Base-by-base conservation (phyloP, 768 basidiomycete species). In the Chalciporus piperatus region DNA sequence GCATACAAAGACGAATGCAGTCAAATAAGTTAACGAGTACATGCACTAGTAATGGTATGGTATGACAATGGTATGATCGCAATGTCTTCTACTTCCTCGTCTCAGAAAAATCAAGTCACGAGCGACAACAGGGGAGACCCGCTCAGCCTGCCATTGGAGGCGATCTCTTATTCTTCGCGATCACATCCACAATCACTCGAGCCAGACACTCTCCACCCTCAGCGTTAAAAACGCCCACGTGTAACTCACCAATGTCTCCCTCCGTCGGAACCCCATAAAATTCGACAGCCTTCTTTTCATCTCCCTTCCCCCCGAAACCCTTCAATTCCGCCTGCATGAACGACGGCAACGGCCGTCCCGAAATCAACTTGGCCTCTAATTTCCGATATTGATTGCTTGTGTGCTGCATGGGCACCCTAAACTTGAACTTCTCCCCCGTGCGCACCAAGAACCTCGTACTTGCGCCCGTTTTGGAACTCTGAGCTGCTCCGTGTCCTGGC, bases 401-500 rank as follows among this genome's bases (percentile, higher is more conserved):
- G 30, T 59, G 52, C 35, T 60, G 69, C 41, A 84, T 65, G 22
- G 76, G 72, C 41, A 85, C 74, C 50, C 75, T 72, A 66, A 83
- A 84, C 57, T 73, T 76, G 74, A 86, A 85, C 54, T 67, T 73
- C 57, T 85, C 83, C 20, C 81, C 82, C 3, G 72, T 67, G 28
- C 83, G 76, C 28, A 80, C 75, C 51, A 85, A 62, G 58, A 80
- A 78, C 33, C 78, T 72, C 28, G 60, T 47, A 11, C 59, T 60
- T 41, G 45, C 25, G 50, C 50, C 46, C 19, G 57, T 50, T 53
- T 67, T 74, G 28, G 64, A 60, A 4, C 3, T n/a, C 35, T 20
- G 57, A 50, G 44, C 58, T 28, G 27, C 27, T 27, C 60, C 62
- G 23, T 64, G 67, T 19, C 71, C 73, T 16, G 69, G 71, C 41